Percentiles rank a stretch among this genome's conserved stretches.
These are phyloP conservation scores for Saturnispora hagleri DNA, from an alignment of 805 yeast genomes.

Conservation along the genomic window DNA sequence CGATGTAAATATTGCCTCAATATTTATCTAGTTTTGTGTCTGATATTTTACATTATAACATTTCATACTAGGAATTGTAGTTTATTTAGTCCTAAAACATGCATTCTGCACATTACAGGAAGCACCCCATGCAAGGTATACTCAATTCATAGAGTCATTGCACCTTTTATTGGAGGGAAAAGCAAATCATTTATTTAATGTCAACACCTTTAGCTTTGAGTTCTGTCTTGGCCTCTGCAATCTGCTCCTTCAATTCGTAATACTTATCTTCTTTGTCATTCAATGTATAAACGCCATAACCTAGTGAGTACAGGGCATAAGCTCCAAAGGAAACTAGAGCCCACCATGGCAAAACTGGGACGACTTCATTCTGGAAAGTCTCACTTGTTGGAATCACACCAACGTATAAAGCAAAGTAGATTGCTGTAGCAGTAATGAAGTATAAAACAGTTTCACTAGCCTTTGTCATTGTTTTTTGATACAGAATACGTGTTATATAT, in stretches of 20 bases:
- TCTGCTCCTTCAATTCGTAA: conserved; percentile 47
- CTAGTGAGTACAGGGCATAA: conserved; percentile 58
- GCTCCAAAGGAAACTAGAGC: conserved; percentile 58
- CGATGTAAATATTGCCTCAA: no score
- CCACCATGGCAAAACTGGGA: conserved; percentile 69
- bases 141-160: not conserved
- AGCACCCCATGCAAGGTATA: not conserved
- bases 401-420: conserved; percentile 42
- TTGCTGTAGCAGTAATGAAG: conserved; percentile 36
- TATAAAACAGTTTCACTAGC: conserved; percentile 51
- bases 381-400: conserved; percentile 48
- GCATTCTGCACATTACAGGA: not conserved
- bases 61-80: not conserved
- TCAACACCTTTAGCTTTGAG: conserved; percentile 47
- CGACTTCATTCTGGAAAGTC: conserved; percentile 40
- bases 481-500: conserved; percentile 1
- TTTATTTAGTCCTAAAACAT: not conserved
- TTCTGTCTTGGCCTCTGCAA: conserved; percentile 54
- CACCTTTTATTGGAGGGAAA: not conserved
- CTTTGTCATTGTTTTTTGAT: conserved; percentile 42
- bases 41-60: not conserved
- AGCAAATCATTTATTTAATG: not conserved
- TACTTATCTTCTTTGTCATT: conserved; percentile 64
- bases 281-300: conserved; percentile 59
- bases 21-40: not conserved